A percentile compares a stretch with the other conserved stretches of the same genome.
Conservation (phyloP, 148 eudicot genomes). For the Arbutus unedo region DNA sequence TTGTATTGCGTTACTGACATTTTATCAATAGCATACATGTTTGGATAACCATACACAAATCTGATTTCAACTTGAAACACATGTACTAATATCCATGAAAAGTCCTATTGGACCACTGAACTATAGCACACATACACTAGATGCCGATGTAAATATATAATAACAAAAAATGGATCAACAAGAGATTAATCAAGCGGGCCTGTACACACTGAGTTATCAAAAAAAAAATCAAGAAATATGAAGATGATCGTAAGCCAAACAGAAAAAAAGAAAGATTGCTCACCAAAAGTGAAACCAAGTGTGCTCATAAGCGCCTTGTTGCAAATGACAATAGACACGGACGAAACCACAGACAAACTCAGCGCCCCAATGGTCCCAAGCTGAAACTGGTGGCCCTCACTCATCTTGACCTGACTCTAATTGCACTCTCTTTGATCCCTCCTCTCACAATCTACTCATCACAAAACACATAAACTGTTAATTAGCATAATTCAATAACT, state of each 20-base stretch:
- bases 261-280: constrained; percentile 9
- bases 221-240: no score
- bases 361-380: constrained; percentile 40
- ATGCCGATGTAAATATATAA: not conserved
- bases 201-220: no score
- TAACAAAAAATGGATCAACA: not conserved
- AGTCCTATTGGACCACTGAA: not conserved
- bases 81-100: not conserved
- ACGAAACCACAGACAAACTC: constrained; percentile 40
- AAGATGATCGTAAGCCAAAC: not conserved
- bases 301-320: constrained; percentile 47
- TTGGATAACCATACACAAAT: not conserved
- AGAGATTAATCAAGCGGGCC: not conserved
- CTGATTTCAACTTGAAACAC: not conserved
- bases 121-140: not conserved
- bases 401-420: constrained; percentile 22
- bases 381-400: constrained; percentile 33
- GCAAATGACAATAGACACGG: constrained; percentile 44
- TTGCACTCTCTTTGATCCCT: constrained; percentile 5
- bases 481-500: not conserved
- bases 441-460: constrained; percentile 17
- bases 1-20: no score
- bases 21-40: not conserved
- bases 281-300: constrained; percentile 39
- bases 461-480: not conserved